A percentile compares a stretch with the other conserved stretches of the same genome.
Conservation (phyloP, 768 basidiomycete genomes). For the Mycena galericulata region DNA sequence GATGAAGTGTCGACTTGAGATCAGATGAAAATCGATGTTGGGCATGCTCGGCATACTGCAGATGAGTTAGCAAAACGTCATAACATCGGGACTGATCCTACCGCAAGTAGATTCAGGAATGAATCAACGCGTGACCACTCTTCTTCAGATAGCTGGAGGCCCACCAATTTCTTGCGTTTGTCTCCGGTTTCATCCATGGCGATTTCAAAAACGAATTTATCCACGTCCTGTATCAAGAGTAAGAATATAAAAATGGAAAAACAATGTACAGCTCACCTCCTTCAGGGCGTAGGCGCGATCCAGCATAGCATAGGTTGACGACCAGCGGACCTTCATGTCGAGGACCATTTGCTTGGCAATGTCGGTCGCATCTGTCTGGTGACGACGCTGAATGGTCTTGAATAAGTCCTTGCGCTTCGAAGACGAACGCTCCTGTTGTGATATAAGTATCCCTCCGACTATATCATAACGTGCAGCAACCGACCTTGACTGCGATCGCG, state of each 20-base stretch:
- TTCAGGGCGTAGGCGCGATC: neutral
- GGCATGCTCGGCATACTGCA: neutral
- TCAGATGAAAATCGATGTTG: conserved; percentile 9
- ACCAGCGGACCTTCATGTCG: conserved; percentile 49
- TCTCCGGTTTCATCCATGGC: neutral
- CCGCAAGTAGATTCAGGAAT: conserved; percentile 4
- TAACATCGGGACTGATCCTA: neutral
- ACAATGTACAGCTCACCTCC: neutral
- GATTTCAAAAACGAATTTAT: neutral
- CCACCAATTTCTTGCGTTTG: neutral
- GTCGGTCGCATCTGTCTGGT: neutral
- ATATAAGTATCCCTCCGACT: neutral
- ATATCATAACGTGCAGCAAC: neutral
- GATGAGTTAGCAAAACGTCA: neutral
- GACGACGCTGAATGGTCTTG: neutral
- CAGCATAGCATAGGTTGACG: conserved; percentile 46
- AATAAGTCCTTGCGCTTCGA: conserved; percentile 9
- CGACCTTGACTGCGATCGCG: neutral
- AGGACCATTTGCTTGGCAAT: conserved; percentile 35
- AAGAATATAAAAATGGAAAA: neutral
- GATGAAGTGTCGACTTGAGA: conserved; percentile 37
- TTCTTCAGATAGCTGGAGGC: neutral
- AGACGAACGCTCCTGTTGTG: neutral
- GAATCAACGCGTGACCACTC: neutral
- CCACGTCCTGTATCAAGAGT: neutral